Percentiles rank a stretch among this genome's conserved stretches.
These are phyloP conservation scores for Xerocomellus dryophilus DNA, from an alignment of 768 basidiomycete genomes.

Conservation along the genomic window DNA sequence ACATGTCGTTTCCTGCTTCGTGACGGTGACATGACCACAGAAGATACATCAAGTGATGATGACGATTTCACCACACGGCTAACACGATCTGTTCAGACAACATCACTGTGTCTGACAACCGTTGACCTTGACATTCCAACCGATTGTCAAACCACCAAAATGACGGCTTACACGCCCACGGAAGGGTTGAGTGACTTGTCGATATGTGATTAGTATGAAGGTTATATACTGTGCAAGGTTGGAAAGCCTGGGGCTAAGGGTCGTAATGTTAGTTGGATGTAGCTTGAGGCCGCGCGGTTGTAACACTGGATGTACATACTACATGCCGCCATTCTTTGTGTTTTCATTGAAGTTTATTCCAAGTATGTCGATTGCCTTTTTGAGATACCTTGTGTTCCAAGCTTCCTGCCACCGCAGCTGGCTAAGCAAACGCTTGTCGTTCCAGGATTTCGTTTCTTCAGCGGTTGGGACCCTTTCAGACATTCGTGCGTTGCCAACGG, in stretches of 20 bases:
- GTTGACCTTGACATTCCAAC: conserved; percentile 3
- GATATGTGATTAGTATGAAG: not conserved
- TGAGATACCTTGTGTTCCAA: not conserved
- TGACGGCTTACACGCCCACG: not conserved
- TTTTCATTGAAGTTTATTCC: no score
- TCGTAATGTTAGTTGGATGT: not conserved
- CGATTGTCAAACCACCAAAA: not conserved
- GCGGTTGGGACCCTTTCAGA: not conserved
- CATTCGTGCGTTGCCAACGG: conserved; percentile 6
- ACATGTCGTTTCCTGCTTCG: conserved; percentile 12
- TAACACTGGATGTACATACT: no score
- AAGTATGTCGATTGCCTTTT: not conserved
- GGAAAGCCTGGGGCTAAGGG: not conserved
- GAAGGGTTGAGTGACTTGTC: not conserved
- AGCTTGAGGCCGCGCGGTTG: no score
- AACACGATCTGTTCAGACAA: not conserved
- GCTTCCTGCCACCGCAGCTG: not conserved
- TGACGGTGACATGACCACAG: not conserved
- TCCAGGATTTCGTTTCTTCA: conserved; percentile 19
- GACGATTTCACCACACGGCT: conserved; percentile 14
- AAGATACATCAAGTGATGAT: not conserved
- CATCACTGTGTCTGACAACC: conserved; percentile 3
- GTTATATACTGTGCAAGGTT: not conserved
- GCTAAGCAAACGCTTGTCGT: not conserved
- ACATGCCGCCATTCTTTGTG: no score